Evolutionary conservation across 225 moss, liverwort and hornwort species (phyloP), one percentile per base, ranked within the genome.

Genomic region (Rhytidiadelphus loreus): DNA sequence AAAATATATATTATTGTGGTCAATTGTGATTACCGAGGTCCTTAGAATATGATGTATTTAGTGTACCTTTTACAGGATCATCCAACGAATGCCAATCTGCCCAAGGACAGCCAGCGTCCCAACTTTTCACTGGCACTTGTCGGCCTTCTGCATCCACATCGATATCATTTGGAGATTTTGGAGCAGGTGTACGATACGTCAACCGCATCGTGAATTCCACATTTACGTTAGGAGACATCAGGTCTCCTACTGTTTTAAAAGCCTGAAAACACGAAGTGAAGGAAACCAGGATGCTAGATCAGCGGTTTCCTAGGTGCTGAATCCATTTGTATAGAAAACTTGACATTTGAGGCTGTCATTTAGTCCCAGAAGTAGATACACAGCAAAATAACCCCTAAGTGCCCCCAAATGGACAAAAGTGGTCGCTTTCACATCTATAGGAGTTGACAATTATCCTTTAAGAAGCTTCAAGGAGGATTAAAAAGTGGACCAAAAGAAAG

Each of bases 191-290:
- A 77, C 86, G 94, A 89, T 97, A 98, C 63, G 97, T 98, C 91
- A 98, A 93, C 64, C 97, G 95, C 98, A 98, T 95, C 23, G 97
- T 93, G 84, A 98, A 98, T 79, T 96, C 98, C 91, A 96, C 95
- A 82, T 93, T 97, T 78, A 96, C 87, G 64, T 91, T 94, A 43
- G 93, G 94, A 73, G 90, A 90, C 61, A 88, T 92, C 89, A 95
- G 90, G 92, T 95, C 95, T 79, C 92, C 94, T 89, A 95, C 88
- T 88, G 96, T 94, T 85, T 94, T 96, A 85, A 95, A 98, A 87
- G 95, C 95, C 98, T 98, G 93, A 83, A 88, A 72, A 90, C 30
- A 83, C 21, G 16, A 87, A 81, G n/a, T 44, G 77, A 62, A 76
- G 33, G 65, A 48, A 86, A 60, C 12, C 70, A 83, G 82, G 46